Evolutionary conservation across 352 stramenopile species (phyloP), one percentile per base, ranked within the genome.

Genomic region (Phytophthora idaei): DNA sequence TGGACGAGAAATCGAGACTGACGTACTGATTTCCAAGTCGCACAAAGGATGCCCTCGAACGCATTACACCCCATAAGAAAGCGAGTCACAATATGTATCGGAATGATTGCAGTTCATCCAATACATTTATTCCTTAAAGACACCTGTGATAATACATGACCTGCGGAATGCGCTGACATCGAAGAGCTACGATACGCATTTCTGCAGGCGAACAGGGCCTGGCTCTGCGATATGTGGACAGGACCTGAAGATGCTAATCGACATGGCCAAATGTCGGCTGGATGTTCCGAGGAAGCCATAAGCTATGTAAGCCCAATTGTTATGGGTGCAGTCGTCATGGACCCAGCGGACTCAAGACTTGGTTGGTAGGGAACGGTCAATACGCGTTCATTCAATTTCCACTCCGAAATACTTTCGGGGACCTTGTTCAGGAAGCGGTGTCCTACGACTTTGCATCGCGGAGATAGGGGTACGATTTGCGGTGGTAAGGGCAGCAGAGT

Each of bases 1-100:
- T 44, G 34, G 62, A 41, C 62, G 62, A 58, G 50, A 61, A 65
- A 65, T 55, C 12, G 47, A 50, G 62, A 70, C 49, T 70, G 62
- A 55, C 61, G 44, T 49, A 29, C n/a, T 59, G 62, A 62, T 41
- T 61, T 67, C 28, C 31, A 31, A 17, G 21, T 42, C 50, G 52
- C 59, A 53, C 61, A 53, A 60, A 54, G 28, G 52, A 68, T 45
- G 56, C 42, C 15, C 49, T 57, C 25, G 34, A 45, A 56, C 5
- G 28, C 25, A 66, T 66, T 42, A 42, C 36, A 42, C 39, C 59
- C 39, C 39, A 47, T 60, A 27, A 27, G 15, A 34, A 27, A 21
- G n/a, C n/a, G 41, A 17, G n/a, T 27, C 36, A 42, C 5, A 10
- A n/a, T 3, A 12, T 47, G 41, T 47, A 27, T 28, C 41, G 41